Percentiles rank a stretch among this genome's conserved stretches.
phyloP scores from a whole-genome alignment of 2,329 filamentous ascomycete species.

The Curvularia spicifera region DNA sequence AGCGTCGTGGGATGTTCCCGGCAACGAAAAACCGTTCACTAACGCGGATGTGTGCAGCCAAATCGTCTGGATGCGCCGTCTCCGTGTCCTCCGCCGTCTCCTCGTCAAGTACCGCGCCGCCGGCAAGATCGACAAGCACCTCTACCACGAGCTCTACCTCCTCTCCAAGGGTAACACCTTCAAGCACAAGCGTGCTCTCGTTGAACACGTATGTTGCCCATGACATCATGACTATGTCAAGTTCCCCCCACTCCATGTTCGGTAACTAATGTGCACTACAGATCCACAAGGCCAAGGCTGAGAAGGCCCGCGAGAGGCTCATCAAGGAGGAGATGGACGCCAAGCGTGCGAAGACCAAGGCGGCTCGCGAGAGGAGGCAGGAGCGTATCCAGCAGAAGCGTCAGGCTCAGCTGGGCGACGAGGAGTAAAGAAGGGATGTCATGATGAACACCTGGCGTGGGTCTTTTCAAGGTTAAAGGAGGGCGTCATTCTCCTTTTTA shows the following conservation, averaged over 20 bases:
- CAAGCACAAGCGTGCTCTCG: conserved; percentile 99
- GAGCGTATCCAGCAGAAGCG: conserved; percentile 93
- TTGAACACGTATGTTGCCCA: conserved; percentile 91
- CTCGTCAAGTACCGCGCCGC: conserved; percentile 99
- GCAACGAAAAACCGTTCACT: conserved; percentile 34
- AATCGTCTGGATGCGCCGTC: conserved; percentile 99
- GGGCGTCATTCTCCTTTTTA: conserved; percentile 50
- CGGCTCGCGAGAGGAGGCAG: conserved; percentile 96
- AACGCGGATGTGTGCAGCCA: conserved; percentile 66
- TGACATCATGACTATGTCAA: conserved; percentile 48
- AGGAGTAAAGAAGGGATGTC: conserved; percentile 49
- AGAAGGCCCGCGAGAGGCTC: conserved; percentile 94
- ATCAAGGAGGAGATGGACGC: conserved; percentile 99
- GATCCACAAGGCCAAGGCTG: conserved; percentile 99
- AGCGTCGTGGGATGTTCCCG: conserved; percentile 12
- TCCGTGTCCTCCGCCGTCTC: conserved; percentile 97
- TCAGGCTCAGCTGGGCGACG: conserved; percentile 79
- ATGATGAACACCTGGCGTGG: conserved; percentile 52
- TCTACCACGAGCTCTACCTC: conserved; percentile 99
- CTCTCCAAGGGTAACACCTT: conserved; percentile 99
- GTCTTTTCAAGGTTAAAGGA: conserved; percentile 51
- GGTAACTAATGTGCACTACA: conserved; percentile 54
- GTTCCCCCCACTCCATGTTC: conserved; percentile 18
- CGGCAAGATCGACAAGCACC: conserved; percentile 99
- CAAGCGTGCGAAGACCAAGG: conserved; percentile 99